A percentile compares a stretch with the other conserved stretches of the same genome.
Conservation (phyloP, 805 yeast species). For the Zygoascus ofunaensis region DNA sequence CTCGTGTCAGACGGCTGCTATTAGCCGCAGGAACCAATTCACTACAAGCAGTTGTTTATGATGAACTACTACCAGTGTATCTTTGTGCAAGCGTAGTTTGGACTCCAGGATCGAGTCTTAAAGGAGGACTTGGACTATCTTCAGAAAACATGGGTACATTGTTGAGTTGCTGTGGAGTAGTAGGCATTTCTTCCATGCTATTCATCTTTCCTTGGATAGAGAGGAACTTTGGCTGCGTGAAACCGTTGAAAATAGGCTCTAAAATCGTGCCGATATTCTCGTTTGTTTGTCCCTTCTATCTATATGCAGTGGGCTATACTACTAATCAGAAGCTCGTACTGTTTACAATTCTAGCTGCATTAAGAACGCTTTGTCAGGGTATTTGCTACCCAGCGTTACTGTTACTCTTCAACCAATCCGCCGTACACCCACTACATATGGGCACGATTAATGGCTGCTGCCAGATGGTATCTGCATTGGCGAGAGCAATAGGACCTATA, state of each 20-base stretch:
- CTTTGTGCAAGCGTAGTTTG: conserved; percentile 31
- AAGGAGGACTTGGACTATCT: conserved; percentile 45
- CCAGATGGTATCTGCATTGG: conserved; percentile 43
- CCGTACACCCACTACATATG: conserved; percentile 41
- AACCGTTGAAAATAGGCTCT: conserved; percentile 35
- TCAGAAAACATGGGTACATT: conserved; percentile 42
- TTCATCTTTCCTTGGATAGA: conserved; percentile 46
- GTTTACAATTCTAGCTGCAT: conserved; percentile 21
- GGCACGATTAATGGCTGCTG: conserved; percentile 53
- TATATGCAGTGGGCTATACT: conserved; percentile 27
- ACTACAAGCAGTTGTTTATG: conserved; percentile 41
- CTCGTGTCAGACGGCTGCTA: conserved; percentile 10
- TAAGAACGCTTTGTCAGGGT: conserved; percentile 36
- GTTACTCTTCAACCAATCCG: conserved; percentile 45
- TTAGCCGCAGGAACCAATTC: conserved; percentile 21
- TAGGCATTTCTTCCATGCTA: conserved; percentile 42
- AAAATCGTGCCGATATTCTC: conserved; percentile 39
- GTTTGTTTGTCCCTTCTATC: conserved; percentile 38
- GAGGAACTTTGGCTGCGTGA: conserved; percentile 37
- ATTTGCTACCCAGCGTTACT: conserved; percentile 46
- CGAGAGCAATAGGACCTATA: conserved; percentile 50
- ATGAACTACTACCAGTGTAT: conserved; percentile 49
- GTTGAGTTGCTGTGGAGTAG: conserved; percentile 44
- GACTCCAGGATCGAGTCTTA: conserved; percentile 5
- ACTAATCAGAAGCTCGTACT: conserved; percentile 17